These are phyloP conservation scores for Nannochloris sp. DNA, from an alignment of 139 green algal genomes.

Conservation along the genomic window DNA sequence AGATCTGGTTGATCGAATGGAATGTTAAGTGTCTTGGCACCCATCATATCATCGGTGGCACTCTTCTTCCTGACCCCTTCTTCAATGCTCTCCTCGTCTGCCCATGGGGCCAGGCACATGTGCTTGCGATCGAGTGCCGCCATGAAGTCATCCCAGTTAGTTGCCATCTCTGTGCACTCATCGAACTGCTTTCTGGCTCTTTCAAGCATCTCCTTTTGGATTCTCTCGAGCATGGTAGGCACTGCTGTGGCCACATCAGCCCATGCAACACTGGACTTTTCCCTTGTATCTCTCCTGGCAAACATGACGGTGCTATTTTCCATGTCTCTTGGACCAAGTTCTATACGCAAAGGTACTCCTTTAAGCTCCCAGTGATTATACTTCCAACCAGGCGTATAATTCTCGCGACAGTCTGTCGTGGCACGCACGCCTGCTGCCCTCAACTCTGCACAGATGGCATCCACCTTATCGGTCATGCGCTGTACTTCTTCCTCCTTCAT, in stretches of 20 bases:
- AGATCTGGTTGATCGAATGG: slow-evolving; percentile 81
- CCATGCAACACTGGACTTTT: slow-evolving; percentile 80
- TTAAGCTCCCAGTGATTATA: slow-evolving; percentile 99
- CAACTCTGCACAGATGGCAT: slow-evolving; percentile 35
- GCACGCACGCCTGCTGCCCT: slow-evolving; percentile 56
- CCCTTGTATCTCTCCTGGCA: slow-evolving; percentile 82
- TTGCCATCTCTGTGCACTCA: slow-evolving; percentile 51
- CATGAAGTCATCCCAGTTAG: slow-evolving; percentile 92
- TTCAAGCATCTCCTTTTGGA: slow-evolving; percentile 67
- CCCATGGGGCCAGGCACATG: slow-evolving; percentile 91
- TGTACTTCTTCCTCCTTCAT: slow-evolving; percentile 39
- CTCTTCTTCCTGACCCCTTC: slow-evolving; percentile 86
- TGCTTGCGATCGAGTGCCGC: slow-evolving; percentile 78
- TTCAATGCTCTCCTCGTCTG: slow-evolving; percentile 70
- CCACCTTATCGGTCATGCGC: slow-evolving; percentile 37
- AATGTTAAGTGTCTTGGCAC: slow-evolving; percentile 96
- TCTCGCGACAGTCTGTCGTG: slow-evolving; percentile 70
- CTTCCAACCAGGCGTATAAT: slow-evolving; percentile 98
- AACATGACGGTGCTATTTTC: slow-evolving; percentile 66
- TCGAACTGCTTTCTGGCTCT: slow-evolving; percentile 45
- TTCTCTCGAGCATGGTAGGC: slow-evolving; percentile 33
- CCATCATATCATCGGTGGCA: slow-evolving; percentile 64
- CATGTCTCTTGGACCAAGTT: slow-evolving; percentile 94
- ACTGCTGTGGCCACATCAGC: slow-evolving; percentile 46
- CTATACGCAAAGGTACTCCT: slow-evolving; percentile 84